These are phyloP conservation scores for Mycosphaerella sp. DNA, from an alignment of 2,329 filamentous ascomycete species.

Conservation along the genomic window DNA sequence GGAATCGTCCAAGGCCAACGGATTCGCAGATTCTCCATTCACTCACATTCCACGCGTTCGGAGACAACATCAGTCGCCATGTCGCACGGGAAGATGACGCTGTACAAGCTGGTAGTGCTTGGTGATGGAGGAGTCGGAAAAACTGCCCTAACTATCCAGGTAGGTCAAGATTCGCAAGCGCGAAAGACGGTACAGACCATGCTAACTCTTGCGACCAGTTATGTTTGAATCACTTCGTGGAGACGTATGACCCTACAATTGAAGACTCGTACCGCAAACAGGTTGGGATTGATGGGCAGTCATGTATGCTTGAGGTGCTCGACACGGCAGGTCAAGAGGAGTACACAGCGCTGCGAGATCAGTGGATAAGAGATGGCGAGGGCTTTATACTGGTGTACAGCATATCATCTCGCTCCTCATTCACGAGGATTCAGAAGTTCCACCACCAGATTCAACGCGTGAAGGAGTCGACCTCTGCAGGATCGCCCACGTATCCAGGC, in stretches of 20 bases:
- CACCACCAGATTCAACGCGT: constrained; percentile 96
- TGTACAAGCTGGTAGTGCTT: constrained; percentile 91
- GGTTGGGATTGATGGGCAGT: constrained; percentile 82
- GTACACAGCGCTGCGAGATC: constrained; percentile 91
- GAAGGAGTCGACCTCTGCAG: constrained; percentile 74
- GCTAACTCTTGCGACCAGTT: constrained; percentile 51
- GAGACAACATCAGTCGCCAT: constrained; percentile 19
- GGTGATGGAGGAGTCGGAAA: constrained; percentile 98
- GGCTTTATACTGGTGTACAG: constrained; percentile 97
- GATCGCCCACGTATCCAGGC: constrained; percentile 69
- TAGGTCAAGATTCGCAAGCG: constrained; percentile 9
- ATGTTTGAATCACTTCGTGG: constrained; percentile 96
- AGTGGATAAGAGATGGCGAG: constrained; percentile 98
- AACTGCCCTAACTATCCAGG: constrained; percentile 95
- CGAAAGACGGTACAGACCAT: not conserved
- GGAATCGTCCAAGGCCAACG: constrained; percentile 12
- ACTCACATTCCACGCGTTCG: constrained; percentile 12
- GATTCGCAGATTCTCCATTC: constrained; percentile 8
- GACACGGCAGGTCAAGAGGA: constrained; percentile 98
- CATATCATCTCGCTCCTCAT: constrained; percentile 94
- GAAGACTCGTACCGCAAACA: constrained; percentile 65
- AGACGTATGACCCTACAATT: constrained; percentile 70
- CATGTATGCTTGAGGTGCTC: constrained; percentile 94
- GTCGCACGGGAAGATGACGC: constrained; percentile 37
- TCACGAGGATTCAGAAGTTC: constrained; percentile 89